Evolutionary conservation across 2,329 filamentous ascomycete genomes (phyloP), one percentile per base, ranked within the genome.

Genomic region (Huntiella abstrusa): DNA sequence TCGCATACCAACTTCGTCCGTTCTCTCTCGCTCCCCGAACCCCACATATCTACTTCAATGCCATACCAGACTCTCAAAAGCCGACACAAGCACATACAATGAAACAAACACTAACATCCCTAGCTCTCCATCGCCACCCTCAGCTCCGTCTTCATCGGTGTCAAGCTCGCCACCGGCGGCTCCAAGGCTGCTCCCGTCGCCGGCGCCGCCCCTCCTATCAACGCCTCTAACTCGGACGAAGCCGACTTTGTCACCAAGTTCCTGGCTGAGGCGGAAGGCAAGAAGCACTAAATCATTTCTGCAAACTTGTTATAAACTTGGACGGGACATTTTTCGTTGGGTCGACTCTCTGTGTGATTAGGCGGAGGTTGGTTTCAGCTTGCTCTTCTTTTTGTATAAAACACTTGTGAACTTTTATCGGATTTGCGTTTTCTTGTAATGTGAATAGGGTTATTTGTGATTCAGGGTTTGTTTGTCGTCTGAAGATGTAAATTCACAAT

Each of bases 221-320:
- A 76, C 60, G 73, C 73, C 50, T 68, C 70, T 45, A 73, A 66
- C 63, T 65, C 71, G 55, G 73, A 75, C 58, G 73, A 77, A 65
- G 71, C 68, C 60, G 70, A 75, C 59, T 77, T 77, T 62, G 75
- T 77, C 66, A 49, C 48, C 41, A 73, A 75, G 73, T 76, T 61
- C 64, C 69, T 51, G n/a, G 43, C 48, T 8, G 45, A 50, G 19
- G 33, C 41, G 15, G 45, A 50, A 15, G 22, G 22, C 22, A 49
- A 49, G 44, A 49, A 49, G 36, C 48, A 49, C 34, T 49, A 47
- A 49, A 44, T 5, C 13, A 28, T 28, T 28, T 28, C 22, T 28
- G 22, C 7, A 7, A 28, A 28, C 22, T 28, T 8, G 22, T 28
- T 28, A 28, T 28, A 28, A 28, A 28, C 22, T 28, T 28, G 22